These are phyloP conservation scores for Colletotrichum eremochloae DNA, from an alignment of 2,329 filamentous ascomycete genomes.

Conservation along the genomic window DNA sequence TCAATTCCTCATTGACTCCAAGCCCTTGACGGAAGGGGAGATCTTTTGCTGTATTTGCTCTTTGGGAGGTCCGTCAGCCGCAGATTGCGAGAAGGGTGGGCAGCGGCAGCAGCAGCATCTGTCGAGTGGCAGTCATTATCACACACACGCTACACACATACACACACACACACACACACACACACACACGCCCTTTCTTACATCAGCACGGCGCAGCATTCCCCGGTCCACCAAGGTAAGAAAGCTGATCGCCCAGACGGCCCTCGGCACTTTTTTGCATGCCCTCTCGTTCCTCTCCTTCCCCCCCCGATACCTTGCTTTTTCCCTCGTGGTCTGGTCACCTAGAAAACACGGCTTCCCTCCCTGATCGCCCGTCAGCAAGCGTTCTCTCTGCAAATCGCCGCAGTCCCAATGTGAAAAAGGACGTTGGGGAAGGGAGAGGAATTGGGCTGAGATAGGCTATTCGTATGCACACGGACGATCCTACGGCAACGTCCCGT, in stretches of 20 bases:
- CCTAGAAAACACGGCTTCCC: no score
- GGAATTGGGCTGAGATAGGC: neutral
- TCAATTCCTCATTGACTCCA: neutral
- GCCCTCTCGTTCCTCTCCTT: no score
- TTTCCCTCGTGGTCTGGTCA: neutral
- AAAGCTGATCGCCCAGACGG: neutral
- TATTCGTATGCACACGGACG: neutral
- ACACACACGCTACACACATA: neutral
- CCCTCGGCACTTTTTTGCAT: neutral
- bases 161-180: neutral
- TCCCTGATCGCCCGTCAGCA: neutral
- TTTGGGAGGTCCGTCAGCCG: constrained; percentile 4
- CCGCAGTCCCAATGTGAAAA: neutral
- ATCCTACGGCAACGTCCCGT: neutral
- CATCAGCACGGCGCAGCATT: constrained; percentile 20
- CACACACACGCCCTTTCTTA: neutral
- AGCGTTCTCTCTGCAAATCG: neutral
- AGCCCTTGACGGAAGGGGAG: neutral
- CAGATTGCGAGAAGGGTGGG: neutral
- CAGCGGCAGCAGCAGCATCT: no score
- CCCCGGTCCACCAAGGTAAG: neutral
- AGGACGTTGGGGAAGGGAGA: neutral
- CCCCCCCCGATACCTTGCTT: neutral
- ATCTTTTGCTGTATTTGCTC: neutral
- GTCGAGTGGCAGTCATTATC: neutral